Conservation (phyloP, 1,284 basidiomycete genomes). For the Irpex sp. region DNA sequence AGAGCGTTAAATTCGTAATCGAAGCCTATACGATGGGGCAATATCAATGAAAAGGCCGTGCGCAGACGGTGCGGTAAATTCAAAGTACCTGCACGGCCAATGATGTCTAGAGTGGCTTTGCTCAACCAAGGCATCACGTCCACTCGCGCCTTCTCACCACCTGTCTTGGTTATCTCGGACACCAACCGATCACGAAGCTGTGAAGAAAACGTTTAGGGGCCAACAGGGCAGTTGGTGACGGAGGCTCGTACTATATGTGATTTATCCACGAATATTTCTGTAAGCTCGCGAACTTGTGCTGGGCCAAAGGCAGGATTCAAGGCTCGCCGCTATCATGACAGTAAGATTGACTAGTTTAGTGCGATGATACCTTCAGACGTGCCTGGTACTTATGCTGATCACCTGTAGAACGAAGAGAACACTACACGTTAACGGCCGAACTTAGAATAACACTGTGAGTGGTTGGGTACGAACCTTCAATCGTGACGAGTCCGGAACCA, state of each 20-base stretch:
- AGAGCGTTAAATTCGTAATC: conserved; percentile 53
- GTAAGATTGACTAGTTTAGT: too few species aligned
- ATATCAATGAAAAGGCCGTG: neutral
- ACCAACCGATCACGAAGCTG: conserved; percentile 39
- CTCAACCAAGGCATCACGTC: conserved; percentile 52
- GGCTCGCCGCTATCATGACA: conserved; percentile 31
- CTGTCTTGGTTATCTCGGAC: conserved; percentile 14
- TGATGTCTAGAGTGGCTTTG: conserved; percentile 57
- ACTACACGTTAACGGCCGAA: too few species aligned
- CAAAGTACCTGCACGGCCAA: conserved; percentile 51
- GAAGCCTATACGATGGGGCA: conserved; percentile 10
- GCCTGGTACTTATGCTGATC: conserved; percentile 60
- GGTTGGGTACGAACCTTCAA: too few species aligned
- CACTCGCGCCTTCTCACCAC: conserved; percentile 29
- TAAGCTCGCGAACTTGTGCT: conserved; percentile 40
- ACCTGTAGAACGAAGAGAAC: conserved; percentile 15
- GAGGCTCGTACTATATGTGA: conserved; percentile 18
- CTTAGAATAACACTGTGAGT: too few species aligned
- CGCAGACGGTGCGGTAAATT: neutral
- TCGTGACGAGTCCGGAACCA: too few species aligned
- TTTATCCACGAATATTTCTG: conserved; percentile 40
- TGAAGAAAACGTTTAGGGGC: neutral
- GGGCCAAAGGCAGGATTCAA: conserved; percentile 45
- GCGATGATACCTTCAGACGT: neutral
- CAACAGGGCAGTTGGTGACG: neutral